Percentiles rank a stretch among this genome's conserved stretches.
Evolutionary conservation across 352 stramenopile genomes (phyloP).

Genomic region (Phytophthora fragariaefolia): DNA sequence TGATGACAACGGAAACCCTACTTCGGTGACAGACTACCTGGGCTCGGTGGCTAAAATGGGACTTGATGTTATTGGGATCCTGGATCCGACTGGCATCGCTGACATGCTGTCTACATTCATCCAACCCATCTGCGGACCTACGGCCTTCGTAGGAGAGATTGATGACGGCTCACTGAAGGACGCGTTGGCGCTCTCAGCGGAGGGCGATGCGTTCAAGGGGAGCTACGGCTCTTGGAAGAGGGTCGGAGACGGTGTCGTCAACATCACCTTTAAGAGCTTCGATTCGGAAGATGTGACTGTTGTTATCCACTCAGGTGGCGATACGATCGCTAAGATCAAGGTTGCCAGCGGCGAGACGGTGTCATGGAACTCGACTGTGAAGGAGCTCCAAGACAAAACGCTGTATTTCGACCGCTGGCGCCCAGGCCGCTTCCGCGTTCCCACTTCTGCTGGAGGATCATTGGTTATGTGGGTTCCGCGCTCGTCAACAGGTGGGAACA

Average conservation of each 20-base stretch:
- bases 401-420: constrained; percentile 62
- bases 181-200: constrained; percentile 45
- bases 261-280: constrained; percentile 44
- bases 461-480: constrained; percentile 51
- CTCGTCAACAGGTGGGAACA: constrained; percentile 32
- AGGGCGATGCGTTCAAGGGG: constrained; percentile 46
- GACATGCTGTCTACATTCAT: constrained; percentile 55
- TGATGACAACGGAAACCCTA: constrained; percentile 31
- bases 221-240: constrained; percentile 50
- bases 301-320: constrained; percentile 48
- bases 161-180: constrained; percentile 46
- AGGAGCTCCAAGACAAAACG: constrained; percentile 52
- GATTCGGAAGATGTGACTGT: constrained; percentile 51
- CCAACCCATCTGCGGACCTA: constrained; percentile 61
- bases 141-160: constrained; percentile 52
- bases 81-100: constrained; percentile 57
- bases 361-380: constrained; percentile 45
- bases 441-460: constrained; percentile 44
- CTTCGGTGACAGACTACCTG: constrained; percentile 41
- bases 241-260: constrained; percentile 39
- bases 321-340: constrained; percentile 38
- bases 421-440: constrained; percentile 39
- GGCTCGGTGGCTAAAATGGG: constrained; percentile 45
- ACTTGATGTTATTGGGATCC: constrained; percentile 47
- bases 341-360: constrained; percentile 45